Conservation (phyloP, 805 yeast genomes). For the Saccharomycopsis fermentans region DNA sequence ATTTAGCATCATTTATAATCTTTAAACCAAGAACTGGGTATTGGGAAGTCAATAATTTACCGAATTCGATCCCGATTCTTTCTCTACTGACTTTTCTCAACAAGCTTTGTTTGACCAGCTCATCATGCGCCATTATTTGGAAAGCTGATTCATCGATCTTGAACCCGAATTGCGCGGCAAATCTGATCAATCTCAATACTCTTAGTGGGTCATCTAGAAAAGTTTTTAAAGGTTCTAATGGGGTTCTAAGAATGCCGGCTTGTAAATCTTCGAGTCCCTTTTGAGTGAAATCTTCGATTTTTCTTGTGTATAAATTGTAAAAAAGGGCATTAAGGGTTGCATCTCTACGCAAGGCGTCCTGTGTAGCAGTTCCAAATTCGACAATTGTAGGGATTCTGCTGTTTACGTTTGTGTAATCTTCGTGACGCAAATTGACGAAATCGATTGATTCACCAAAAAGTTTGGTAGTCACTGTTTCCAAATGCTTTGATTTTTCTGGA, state of each 20-base stretch:
- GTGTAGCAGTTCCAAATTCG: conserved; percentile 78
- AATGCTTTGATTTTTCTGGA: conserved; percentile 92
- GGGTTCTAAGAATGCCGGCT: conserved; percentile 71
- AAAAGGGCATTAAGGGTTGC: conserved; percentile 92
- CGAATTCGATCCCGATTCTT: conserved; percentile 78
- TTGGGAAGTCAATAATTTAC: conserved; percentile 58
- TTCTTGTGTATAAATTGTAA: conserved; percentile 58
- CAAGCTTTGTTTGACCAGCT: conserved; percentile 48
- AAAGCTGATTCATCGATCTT: conserved; percentile 47
- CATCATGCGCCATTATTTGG: conserved; percentile 48
- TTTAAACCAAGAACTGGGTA: conserved; percentile 56
- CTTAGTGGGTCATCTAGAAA: conserved; percentile 92
- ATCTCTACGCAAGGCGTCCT: conserved; percentile 89
- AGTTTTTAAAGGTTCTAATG: conserved; percentile 74
- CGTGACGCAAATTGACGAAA: conserved; percentile 84
- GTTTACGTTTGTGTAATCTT: conserved; percentile 61
- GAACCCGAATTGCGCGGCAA: conserved; percentile 73
- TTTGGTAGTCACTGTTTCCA: conserved; percentile 92
- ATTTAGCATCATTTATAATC: conserved; percentile 42
- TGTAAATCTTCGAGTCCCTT: conserved; percentile 64
- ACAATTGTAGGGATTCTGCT: conserved; percentile 74
- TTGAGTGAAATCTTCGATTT: conserved; percentile 79
- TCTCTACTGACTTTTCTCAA: conserved; percentile 76
- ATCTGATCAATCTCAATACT: conserved; percentile 74
- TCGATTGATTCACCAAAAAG: conserved; percentile 80